Percentiles rank a stretch among this genome's conserved stretches.
phyloP scores from a whole-genome alignment of 2,329 filamentous ascomycete species.

The Ophiostoma populinum region DNA sequence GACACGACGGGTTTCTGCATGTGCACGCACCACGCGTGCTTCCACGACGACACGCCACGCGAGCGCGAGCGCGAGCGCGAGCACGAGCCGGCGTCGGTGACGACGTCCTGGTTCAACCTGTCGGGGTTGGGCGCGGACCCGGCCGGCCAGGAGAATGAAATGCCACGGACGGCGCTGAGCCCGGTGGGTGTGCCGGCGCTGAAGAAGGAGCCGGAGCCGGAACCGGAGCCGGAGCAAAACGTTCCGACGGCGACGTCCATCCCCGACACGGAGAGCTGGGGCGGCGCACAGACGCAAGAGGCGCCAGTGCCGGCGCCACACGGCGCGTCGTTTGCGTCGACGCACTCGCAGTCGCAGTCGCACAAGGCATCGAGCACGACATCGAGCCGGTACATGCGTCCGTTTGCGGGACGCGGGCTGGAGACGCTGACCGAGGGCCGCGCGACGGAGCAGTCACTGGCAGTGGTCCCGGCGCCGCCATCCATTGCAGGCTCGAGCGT shows the following conservation, averaged over 20 bases:
- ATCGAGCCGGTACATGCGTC: constrained; percentile 26
- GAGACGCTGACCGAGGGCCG: constrained; percentile 31
- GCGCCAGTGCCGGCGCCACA: constrained; percentile 8
- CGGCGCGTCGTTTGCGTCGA: neutral
- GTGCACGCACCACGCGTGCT: constrained; percentile 47
- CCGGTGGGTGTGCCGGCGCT: constrained; percentile 22
- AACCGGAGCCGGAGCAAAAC: neutral
- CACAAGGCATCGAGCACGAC: constrained; percentile 12
- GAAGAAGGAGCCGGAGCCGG: constrained; percentile 17
- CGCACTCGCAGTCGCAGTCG: neutral
- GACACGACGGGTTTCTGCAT: constrained; percentile 34
- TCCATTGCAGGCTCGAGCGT: neutral
- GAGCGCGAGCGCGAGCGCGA: constrained; percentile 12
- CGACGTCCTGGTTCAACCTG: constrained; percentile 2
- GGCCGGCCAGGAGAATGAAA: constrained; percentile 33
- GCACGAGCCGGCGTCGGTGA: constrained; percentile 12
- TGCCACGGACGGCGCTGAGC: constrained; percentile 30
- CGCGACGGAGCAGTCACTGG: constrained; percentile 3
- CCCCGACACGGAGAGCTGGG: constrained; percentile 39
- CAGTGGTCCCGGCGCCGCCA: neutral
- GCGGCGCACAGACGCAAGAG: constrained; percentile 2
- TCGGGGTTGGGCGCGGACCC: too few species aligned
- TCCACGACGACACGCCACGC: constrained; percentile 38
- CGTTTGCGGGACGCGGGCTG: constrained; percentile 38
- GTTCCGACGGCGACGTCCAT: constrained; percentile 26